Conservation (phyloP, 768 basidiomycete species). For the Termitomyces sp. region DNA sequence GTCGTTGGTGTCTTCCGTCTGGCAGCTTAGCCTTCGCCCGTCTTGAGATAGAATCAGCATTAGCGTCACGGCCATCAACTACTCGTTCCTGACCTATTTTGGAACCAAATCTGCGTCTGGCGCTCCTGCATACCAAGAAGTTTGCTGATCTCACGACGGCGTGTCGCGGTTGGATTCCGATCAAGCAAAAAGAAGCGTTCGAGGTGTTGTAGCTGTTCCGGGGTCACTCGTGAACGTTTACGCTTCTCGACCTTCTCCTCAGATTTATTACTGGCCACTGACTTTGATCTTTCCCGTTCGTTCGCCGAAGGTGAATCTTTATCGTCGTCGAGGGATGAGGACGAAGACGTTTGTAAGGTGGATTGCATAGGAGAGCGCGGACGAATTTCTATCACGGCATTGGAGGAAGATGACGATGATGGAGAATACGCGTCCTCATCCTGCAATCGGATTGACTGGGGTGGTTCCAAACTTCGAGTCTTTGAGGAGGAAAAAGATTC, state of each 20-base stretch:
- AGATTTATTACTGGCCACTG: conserved; percentile 20
- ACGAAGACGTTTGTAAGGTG: conserved; percentile 1
- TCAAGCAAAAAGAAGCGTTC: conserved; percentile 66
- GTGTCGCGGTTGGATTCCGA: conserved; percentile 64
- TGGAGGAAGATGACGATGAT: conserved; percentile 16
- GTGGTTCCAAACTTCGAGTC: conserved; percentile 17
- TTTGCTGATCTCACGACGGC: conserved; percentile 68
- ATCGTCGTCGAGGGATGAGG: conserved; percentile 22
- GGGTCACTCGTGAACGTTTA: conserved; percentile 74
- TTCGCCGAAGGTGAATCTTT: conserved; percentile 28
- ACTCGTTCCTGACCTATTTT: conserved; percentile 55
- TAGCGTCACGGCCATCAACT: background rate
- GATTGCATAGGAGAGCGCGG: conserved; percentile 13
- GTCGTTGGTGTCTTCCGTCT: conserved; percentile 47
- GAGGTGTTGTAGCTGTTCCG: conserved; percentile 71
- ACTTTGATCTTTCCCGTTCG: conserved; percentile 26
- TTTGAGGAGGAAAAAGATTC: conserved; percentile 12
- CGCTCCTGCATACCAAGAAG: conserved; percentile 78
- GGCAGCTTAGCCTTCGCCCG: conserved; percentile 79
- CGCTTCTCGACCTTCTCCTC: conserved; percentile 63
- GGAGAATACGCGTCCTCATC: background rate
- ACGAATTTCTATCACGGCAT: conserved; percentile 9
- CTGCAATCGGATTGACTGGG: conserved; percentile 2
- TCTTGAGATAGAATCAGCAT: conserved; percentile 28
- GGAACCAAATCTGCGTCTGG: conserved; percentile 89